These are phyloP conservation scores for Annulohypoxylon stygium DNA, from an alignment of 495 filamentous ascomycete species.

Conservation along the genomic window DNA sequence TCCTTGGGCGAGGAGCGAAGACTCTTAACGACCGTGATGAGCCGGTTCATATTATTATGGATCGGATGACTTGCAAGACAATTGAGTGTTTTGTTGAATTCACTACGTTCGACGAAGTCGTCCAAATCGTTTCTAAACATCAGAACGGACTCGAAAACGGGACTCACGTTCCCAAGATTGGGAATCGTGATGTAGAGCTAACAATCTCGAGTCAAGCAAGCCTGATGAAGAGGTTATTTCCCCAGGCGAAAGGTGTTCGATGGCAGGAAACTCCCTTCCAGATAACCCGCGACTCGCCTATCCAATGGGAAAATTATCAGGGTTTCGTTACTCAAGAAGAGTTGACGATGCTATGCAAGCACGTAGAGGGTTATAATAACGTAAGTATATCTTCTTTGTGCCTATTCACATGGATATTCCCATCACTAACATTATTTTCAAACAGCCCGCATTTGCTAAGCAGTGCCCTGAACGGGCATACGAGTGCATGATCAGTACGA, in stretches of 20 bases:
- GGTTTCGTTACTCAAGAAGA: slow-evolving; percentile 80
- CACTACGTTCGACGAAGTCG: slow-evolving; percentile 65
- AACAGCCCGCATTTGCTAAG: slow-evolving; percentile 71
- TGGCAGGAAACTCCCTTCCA: slow-evolving; percentile 68
- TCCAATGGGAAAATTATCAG: slow-evolving; percentile 75
- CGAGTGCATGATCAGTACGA: slow-evolving; percentile 79
- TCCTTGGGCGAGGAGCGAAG: slow-evolving; percentile 75
- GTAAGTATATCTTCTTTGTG: slow-evolving; percentile 29
- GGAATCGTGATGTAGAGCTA: slow-evolving; percentile 74
- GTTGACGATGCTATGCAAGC: slow-evolving; percentile 73
- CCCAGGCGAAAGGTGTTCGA: slow-evolving; percentile 70
- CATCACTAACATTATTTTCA: slow-evolving; percentile 25
- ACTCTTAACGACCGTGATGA: slow-evolving; percentile 69
- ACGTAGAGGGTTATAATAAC: slow-evolving; percentile 63
- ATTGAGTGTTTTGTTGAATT: slow-evolving; percentile 83
- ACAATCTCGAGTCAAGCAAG: slow-evolving; percentile 69
- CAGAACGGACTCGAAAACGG: slow-evolving; percentile 52
- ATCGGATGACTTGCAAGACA: slow-evolving; percentile 80
- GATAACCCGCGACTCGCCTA: slow-evolving; percentile 45
- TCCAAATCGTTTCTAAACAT: slow-evolving; percentile 64
- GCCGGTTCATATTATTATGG: slow-evolving; percentile 86
- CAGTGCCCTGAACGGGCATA: slow-evolving; percentile 79
- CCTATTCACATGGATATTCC: neutral
- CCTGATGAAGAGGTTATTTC: slow-evolving; percentile 77
- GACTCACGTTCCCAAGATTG: slow-evolving; percentile 66